Percentiles rank a stretch among this genome's conserved stretches.
These are phyloP conservation scores for Aspergillus baeticus DNA, from an alignment of 495 filamentous ascomycete genomes.

Conservation along the genomic window DNA sequence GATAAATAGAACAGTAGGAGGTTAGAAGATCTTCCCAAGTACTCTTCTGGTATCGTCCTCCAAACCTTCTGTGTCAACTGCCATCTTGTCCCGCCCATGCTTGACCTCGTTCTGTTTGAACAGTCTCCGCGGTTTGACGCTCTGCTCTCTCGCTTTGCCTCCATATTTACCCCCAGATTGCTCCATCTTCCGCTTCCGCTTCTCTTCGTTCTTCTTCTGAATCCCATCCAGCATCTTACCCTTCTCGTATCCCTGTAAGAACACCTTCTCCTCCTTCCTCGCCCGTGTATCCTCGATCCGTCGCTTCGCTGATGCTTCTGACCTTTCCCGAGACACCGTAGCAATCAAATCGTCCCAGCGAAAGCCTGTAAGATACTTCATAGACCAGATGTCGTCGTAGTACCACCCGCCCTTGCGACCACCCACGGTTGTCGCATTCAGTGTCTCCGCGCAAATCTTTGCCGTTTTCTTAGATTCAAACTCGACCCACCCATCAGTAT, in stretches of 20 bases:
- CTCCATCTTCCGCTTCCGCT: slow-evolving; percentile 44
- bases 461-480: slow-evolving; percentile 76
- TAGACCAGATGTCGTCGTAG: slow-evolving; percentile 89
- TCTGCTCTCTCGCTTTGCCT: slow-evolving; percentile 22
- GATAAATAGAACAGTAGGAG: neutral
- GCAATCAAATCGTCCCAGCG: slow-evolving; percentile 70
- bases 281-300: slow-evolving; percentile 76
- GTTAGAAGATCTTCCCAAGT: slow-evolving; percentile 73
- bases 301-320: slow-evolving; percentile 75
- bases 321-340: slow-evolving; percentile 77
- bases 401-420: slow-evolving; percentile 89
- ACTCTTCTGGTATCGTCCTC: slow-evolving; percentile 73
- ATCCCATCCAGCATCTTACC: slow-evolving; percentile 75
- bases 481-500: slow-evolving; percentile 93
- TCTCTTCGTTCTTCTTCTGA: slow-evolving; percentile 60
- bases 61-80: slow-evolving; percentile 43
- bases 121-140: slow-evolving; percentile 46
- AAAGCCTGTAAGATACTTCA: slow-evolving; percentile 77
- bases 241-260: slow-evolving; percentile 78
- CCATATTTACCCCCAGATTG: slow-evolving; percentile 18
- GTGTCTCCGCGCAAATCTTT: slow-evolving; percentile 75
- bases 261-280: slow-evolving; percentile 79
- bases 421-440: slow-evolving; percentile 81
- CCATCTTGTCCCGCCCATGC: slow-evolving; percentile 32
- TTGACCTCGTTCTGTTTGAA: slow-evolving; percentile 73